Conservation (phyloP, 371 early-diverging fungal genomes). For the Syncephalastrum monosporum region DNA sequence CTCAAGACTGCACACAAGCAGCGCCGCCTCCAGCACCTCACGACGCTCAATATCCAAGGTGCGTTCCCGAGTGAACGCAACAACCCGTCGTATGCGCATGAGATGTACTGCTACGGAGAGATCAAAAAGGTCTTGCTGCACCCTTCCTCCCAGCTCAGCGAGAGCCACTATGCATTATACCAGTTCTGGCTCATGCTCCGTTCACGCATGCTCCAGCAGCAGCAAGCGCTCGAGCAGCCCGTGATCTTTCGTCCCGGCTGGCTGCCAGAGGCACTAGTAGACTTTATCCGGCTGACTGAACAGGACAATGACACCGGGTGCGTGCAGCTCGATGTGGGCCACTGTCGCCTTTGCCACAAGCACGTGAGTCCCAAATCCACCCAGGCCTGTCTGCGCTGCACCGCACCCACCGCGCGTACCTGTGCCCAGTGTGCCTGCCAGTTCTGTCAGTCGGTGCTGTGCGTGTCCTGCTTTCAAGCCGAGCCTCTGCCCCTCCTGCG, state of each 20-base stretch:
- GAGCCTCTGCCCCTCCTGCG: conserved; percentile 4
- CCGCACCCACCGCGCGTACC: conserved; percentile 4
- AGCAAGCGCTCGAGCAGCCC: neutral
- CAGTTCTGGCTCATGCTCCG: conserved; percentile 11
- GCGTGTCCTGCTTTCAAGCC: neutral
- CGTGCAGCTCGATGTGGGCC: conserved; percentile 6
- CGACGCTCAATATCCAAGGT: conserved; percentile 7
- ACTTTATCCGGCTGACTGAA: conserved; percentile 11
- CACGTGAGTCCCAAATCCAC: conserved; percentile 6
- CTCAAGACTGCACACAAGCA: conserved; percentile 2
- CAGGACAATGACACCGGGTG: neutral
- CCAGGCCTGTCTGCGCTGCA: conserved; percentile 7
- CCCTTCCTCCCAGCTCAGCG: conserved; percentile 3
- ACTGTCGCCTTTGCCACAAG: conserved; percentile 13
- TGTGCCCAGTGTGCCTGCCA: conserved; percentile 16
- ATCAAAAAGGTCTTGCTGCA: conserved; percentile 8
- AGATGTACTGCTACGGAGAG: conserved; percentile 12
- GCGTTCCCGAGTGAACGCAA: conserved; percentile 14
- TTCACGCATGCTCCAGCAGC: conserved; percentile 2
- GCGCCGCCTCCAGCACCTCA: conserved; percentile 7
- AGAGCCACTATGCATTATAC: conserved; percentile 12
- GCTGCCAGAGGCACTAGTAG: conserved; percentile 4
- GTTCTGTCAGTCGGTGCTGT: neutral
- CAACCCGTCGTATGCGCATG: conserved; percentile 10
- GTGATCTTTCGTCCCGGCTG: conserved; percentile 9